Percentiles rank a stretch among this genome's conserved stretches.
phyloP scores from a whole-genome alignment of 139 green algal species.

The Micractinium conductrix region DNA sequence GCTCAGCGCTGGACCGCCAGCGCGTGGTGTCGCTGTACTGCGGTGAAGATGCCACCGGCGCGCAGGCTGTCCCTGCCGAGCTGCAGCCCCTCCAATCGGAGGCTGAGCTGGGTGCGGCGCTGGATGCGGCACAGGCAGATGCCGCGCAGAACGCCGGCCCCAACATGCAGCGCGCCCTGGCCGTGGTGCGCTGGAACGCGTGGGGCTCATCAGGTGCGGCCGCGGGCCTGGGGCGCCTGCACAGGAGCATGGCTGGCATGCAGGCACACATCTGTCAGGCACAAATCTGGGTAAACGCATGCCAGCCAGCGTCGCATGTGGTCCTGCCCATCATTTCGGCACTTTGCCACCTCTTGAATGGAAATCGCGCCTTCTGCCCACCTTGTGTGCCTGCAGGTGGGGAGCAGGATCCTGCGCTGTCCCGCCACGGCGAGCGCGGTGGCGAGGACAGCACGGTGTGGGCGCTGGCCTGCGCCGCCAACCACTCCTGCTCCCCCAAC shows the following conservation, averaged over 20 bases:
- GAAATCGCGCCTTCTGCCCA: not conserved
- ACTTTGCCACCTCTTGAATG: not conserved
- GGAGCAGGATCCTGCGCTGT: not conserved
- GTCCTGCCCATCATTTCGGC: not conserved
- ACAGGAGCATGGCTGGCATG: not conserved
- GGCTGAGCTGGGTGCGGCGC: not conserved
- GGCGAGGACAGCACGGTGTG: not conserved
- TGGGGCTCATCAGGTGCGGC: not conserved
- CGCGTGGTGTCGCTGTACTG: not conserved
- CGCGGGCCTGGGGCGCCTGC: not conserved
- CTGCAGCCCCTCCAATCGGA: not conserved
- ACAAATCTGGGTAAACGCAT: too few relatives aligned
- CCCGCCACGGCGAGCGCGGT: not conserved
- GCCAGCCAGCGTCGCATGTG: too few relatives aligned
- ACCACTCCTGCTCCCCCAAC: not conserved
- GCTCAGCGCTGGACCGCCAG: not conserved
- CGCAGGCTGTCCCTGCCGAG: not conserved
- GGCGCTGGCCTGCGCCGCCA: slow-evolving; percentile 4
- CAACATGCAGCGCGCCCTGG: not conserved
- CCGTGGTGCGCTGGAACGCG: not conserved
- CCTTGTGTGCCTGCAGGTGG: not conserved
- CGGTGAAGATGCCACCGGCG: not conserved
- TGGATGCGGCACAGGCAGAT: not conserved
- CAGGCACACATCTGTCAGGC: not conserved
- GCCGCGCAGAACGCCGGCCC: not conserved